Evolutionary conservation across 2,329 filamentous ascomycete species (phyloP), one percentile per base, ranked within the genome.

Genomic region (Colletotrichum tropicicola): DNA sequence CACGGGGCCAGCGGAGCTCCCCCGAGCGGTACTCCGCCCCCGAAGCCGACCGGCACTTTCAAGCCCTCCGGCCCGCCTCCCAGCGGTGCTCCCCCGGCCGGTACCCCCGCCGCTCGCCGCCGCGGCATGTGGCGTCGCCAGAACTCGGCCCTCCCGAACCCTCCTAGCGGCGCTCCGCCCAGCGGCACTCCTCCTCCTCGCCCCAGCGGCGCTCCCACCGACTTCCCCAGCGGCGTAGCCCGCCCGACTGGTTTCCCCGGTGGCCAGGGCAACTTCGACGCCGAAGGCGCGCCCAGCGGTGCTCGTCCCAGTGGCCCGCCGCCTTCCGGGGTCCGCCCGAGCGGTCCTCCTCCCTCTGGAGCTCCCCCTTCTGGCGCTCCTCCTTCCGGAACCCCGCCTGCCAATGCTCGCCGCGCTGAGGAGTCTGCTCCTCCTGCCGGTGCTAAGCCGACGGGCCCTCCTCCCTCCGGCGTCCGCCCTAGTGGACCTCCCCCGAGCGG

Each of bases 101-200:
- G 49, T 7, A 61, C 58, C 12, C 58, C 58, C n/a, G 35, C 58
- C 5, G 58, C 41, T 23, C 58, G 58, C 32, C 53, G 53, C 41
- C 58, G 58, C 19, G 58, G 58, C 17, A 49, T 61, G 39, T 45
- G 54, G 39, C 58, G 58, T 32, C 58, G 58, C 51, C 58, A 56
- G 51, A 32, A 55, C 23, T 56, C 58, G 8, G 41, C 58, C 35
- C 41, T 30, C 23, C 54, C 53, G 7, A 27, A 44, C 21, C 54
- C 55, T 21, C 55, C 44, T 10, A 23, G 13, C 23, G 57, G 57
- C 10, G 39, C 57, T n/a, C 57, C 57, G 21, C 57, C 57, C n/a
- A 37, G 41, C 15, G 58, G 58, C 32, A 56, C 58, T 41, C 58
- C 51, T 39, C 58, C 51, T 49, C 51, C 58, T 32, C 58, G 43